Evolutionary conservation across 2,329 filamentous ascomycete species (phyloP).

Genomic region (Fusarium praegraminearum): DNA sequence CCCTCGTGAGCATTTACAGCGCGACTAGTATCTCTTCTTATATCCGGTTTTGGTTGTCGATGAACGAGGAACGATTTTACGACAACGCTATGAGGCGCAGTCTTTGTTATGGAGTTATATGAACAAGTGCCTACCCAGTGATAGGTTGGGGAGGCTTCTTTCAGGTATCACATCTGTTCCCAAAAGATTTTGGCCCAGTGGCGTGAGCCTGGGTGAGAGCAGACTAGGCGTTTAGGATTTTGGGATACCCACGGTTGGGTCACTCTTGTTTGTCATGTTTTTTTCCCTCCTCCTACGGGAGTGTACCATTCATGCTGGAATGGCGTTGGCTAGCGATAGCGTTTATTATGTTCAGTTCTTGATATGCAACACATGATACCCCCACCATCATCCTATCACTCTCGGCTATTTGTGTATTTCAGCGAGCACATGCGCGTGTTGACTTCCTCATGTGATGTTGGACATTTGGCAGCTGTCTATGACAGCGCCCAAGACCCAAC

Average conservation of each 20-base stretch:
- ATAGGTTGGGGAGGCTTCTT: conserved; percentile 8
- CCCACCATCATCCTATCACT: neutral
- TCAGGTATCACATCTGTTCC: conserved; percentile 8
- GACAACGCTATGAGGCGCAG: conserved; percentile 8
- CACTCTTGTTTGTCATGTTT: conserved; percentile 23
- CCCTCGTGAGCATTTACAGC: conserved; percentile 44
- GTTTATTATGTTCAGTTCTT: conserved; percentile 21
- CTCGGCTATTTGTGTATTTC: neutral
- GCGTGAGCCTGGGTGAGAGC: conserved; percentile 18
- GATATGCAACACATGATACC: conserved; percentile 12
- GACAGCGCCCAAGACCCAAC: conserved; percentile 58
- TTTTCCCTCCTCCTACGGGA: conserved; percentile 8
- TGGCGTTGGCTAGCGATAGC: conserved; percentile 30
- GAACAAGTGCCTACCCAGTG: conserved; percentile 33
- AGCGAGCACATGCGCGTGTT: neutral
- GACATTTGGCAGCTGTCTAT: conserved; percentile 11
- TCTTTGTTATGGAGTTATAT: conserved; percentile 28
- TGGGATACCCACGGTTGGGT: conserved; percentile 45
- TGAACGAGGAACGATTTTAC: conserved; percentile 24
- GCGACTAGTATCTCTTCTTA: neutral
- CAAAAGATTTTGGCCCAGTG: conserved; percentile 3
- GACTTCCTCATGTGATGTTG: neutral
- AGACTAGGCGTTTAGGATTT: conserved; percentile 42
- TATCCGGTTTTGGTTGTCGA: neutral
- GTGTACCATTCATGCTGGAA: conserved; percentile 28